Evolutionary conservation across 2,329 filamentous ascomycete species (phyloP).

Genomic region (Myriosclerotinia scirpicola): DNA sequence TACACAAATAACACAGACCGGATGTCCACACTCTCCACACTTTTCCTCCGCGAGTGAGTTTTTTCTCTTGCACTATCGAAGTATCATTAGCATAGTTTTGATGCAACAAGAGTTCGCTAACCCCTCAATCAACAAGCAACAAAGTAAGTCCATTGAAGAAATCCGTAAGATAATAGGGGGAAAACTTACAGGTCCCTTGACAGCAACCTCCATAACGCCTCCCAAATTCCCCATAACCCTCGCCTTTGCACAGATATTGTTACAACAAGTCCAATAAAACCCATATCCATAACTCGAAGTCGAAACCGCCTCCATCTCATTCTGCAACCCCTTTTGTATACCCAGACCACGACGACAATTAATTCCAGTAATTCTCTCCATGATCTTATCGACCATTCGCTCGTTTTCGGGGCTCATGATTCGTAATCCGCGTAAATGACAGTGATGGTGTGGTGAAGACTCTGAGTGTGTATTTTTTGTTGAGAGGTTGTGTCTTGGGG

Average conservation of each 20-base stretch:
- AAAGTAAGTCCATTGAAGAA: not conserved
- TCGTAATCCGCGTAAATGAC: not conserved
- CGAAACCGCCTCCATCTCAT: not conserved
- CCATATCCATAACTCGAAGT: conserved; percentile 2
- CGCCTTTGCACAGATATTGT: not conserved
- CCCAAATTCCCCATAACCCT: not conserved
- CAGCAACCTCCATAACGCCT: not conserved
- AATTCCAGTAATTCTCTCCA: not conserved
- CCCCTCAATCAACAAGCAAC: not conserved
- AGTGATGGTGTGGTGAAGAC: not conserved
- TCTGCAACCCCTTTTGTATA: not conserved
- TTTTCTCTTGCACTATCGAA: conserved; percentile 10
- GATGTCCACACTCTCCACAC: conserved; percentile 18
- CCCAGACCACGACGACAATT: not conserved
- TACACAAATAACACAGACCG: not conserved
- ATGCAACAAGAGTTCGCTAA: not conserved
- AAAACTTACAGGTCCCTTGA: not conserved
- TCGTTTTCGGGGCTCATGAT: not conserved
- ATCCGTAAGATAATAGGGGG: too few species aligned
- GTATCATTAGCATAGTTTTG: not conserved
- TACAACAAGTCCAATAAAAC: conserved; percentile 16
- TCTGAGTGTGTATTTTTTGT: not conserved
- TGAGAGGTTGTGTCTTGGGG: not conserved
- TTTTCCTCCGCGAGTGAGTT: not conserved
- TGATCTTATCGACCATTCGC: not conserved